Base-by-base conservation (phyloP, 768 basidiomycete species). In the Termitomyces sp. region DNA sequence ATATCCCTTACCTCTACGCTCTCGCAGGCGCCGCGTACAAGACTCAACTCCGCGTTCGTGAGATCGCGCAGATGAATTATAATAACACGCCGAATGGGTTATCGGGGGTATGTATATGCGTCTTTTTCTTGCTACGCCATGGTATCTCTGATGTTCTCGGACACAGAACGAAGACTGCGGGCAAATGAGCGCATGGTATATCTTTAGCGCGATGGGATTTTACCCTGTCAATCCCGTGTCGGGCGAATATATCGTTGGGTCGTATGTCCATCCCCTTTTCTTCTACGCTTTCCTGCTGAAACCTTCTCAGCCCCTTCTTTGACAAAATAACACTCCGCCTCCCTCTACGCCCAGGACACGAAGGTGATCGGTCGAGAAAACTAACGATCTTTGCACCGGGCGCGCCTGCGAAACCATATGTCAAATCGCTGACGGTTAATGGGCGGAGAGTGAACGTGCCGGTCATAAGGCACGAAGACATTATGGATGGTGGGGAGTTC, bases 131-230 rank as follows among this genome's bases (percentile, higher is more conserved):
- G 17, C 5, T 8, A 11, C n/a, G 6, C 34, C 19, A 16, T 35
- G 16, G 34, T 8, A 5, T 9, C 4, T 14, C 37, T 9, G 30
- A 35, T 14, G 11, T 21, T 41, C 44, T 50, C 6, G 8, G 53
- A 10, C 54, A 25, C 58, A 91, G 86, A 94, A 93, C 62, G 91
- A 94, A 67, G 91, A 94, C 65, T 92, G 90, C 60, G 90, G 91
- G 1, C 91, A 94, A 67, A 93, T 93, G 91, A 89, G 87, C 63
- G 88, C 90, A 0, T 93, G 91, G 91, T 92, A 86, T 62, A 77
- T 92, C 14, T 92, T 91, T 72, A 86, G 83, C 49, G 83, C 89
- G 0, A 76, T 94, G 69, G 90, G 91, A 1, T 89, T 93, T 68
- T 93, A 93, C 62, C 89, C 89, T 37, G 89, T 92, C 40, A 86